These are phyloP conservation scores for Petasospora rhodanensis DNA, from an alignment of 1,139 yeast species.

Conservation along the genomic window DNA sequence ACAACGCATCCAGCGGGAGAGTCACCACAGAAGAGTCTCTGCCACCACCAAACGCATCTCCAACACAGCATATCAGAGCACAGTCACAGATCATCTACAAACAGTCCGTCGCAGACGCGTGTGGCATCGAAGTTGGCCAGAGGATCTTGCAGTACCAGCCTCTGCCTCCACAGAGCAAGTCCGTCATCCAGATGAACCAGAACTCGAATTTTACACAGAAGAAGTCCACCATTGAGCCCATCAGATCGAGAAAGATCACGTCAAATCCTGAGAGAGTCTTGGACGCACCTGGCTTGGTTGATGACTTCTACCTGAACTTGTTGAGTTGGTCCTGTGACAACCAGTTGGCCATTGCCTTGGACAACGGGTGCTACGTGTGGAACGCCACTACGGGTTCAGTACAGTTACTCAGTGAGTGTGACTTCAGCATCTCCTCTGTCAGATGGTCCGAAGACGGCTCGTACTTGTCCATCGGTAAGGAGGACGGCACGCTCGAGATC, in stretches of 20 bases:
- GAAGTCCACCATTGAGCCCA: slow-evolving; percentile 30
- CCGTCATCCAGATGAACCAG: slow-evolving; percentile 48
- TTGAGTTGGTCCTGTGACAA: slow-evolving; percentile 86
- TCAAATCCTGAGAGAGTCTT: slow-evolving; percentile 89
- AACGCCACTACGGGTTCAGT: slow-evolving; percentile 84
- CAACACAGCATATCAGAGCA: slow-evolving; percentile 55
- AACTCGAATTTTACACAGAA: slow-evolving; percentile 24
- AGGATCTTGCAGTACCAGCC: slow-evolving; percentile 87
- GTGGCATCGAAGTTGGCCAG: slow-evolving; percentile 82
- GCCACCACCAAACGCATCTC: slow-evolving; percentile 44
- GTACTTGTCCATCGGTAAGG: slow-evolving; percentile 79
- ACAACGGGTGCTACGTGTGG: slow-evolving; percentile 85
- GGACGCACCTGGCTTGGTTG: slow-evolving; percentile 94
- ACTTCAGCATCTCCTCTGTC: slow-evolving; percentile 62
- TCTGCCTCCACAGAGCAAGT: slow-evolving; percentile 66
- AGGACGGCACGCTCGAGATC: slow-evolving; percentile 81
- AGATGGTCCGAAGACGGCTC: slow-evolving; percentile 93
- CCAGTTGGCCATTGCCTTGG: slow-evolving; percentile 85
- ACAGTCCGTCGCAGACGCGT: slow-evolving; percentile 88
- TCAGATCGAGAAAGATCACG: slow-evolving; percentile 63
- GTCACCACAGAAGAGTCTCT: slow-evolving; percentile 26
- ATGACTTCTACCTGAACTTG: slow-evolving; percentile 86
- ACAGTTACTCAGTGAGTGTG: slow-evolving; percentile 61
- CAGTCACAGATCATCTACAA: slow-evolving; percentile 71
- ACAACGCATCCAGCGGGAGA: slow-evolving; percentile 41